phyloP scores from a whole-genome alignment of 106 monocot species.

The Apostasia ramifera region DNA sequence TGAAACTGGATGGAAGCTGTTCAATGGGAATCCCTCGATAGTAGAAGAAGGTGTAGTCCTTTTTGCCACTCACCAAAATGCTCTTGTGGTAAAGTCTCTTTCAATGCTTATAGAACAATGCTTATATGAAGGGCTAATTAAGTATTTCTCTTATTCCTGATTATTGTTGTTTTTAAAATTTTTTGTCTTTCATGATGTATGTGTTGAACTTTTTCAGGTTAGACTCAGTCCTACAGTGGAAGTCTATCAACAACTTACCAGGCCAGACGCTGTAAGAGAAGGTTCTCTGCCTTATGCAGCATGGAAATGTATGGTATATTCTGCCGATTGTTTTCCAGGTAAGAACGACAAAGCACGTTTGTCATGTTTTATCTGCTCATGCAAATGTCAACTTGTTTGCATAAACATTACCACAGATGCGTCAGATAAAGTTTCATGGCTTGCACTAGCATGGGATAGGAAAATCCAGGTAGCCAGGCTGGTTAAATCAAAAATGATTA shows the following conservation, averaged over 20 bases:
- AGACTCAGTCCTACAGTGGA: slow-evolving; percentile 63
- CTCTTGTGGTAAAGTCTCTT: slow-evolving; percentile 81
- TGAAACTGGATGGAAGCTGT: slow-evolving; percentile 75
- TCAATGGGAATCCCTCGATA: slow-evolving; percentile 66
- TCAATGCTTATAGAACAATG: slow-evolving; percentile 13
- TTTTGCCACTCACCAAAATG: slow-evolving; percentile 87
- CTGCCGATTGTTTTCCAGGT: slow-evolving; percentile 34
- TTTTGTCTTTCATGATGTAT: background rate
- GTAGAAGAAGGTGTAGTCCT: slow-evolving; percentile 91
- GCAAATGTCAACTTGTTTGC: slow-evolving; percentile 11
- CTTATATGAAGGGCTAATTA: too few relatives aligned
- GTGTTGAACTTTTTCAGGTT: slow-evolving; percentile 38
- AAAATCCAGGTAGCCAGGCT: slow-evolving; percentile 68
- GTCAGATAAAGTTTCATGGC: slow-evolving; percentile 69
- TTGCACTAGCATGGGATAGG: slow-evolving; percentile 91
- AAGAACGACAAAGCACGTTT: background rate
- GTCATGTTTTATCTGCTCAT: slow-evolving; percentile 1
- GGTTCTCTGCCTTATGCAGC: slow-evolving; percentile 97
- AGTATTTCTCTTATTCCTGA: too few relatives aligned
- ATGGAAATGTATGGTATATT: slow-evolving; percentile 58
- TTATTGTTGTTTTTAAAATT: too few relatives aligned
- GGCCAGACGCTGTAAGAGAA: slow-evolving; percentile 86
- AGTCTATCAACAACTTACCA: slow-evolving; percentile 57
- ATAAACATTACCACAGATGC: slow-evolving; percentile 27
- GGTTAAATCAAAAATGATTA: slow-evolving; percentile 74